Evolutionary conservation across 805 yeast species (phyloP), one percentile per base, ranked within the genome.

Genomic region (Clavispora fructus): DNA sequence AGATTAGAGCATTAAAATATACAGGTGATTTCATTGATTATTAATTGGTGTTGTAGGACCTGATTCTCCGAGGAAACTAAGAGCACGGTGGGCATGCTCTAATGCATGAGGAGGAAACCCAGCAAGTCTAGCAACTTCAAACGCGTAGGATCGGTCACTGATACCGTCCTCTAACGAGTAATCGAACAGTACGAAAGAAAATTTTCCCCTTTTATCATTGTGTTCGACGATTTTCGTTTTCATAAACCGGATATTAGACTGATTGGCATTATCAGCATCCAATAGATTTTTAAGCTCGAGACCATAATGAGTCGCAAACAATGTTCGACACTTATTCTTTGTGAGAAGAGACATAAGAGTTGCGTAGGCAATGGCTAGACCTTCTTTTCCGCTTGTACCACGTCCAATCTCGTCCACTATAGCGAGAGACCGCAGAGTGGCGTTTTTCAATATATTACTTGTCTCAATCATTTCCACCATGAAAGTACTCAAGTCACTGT

Each of bases 251-350:
- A 70, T 47, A 33, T 58, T 58, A 4, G 48, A 50, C 33, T 57
- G 57, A 56, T 51, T 60, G 44, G 69, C 51, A 0, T 61, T 56
- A n/a, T 61, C 61, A 38, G 64, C 61, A 0, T 46, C 50, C 23
- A 71, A 53, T 16, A 84, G 57, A 0, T 59, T 50, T n/a, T 73
- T 59, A 13, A 71, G 51, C 43, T 71, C 77, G 19, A 49, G 56
- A 1, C 75, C 77, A 64, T 82, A 90, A 69, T 90, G 97, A 0
- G 97, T 90, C 1, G 97, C 96, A 71, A 90, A 90, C n/a, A 90
- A 66, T 0, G 91, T 74, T 25, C 92, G 73, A 55, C 94, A 83
- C 53, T 77, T 71, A 52, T 83, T 86, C 4, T 61, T 61, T 17
- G 67, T 62, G 12, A 79, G 53, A 45, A 90, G 64, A 57, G 82